These are phyloP conservation scores for Penicillium cataractarum DNA, from an alignment of 495 filamentous ascomycete species.

Conservation along the genomic window DNA sequence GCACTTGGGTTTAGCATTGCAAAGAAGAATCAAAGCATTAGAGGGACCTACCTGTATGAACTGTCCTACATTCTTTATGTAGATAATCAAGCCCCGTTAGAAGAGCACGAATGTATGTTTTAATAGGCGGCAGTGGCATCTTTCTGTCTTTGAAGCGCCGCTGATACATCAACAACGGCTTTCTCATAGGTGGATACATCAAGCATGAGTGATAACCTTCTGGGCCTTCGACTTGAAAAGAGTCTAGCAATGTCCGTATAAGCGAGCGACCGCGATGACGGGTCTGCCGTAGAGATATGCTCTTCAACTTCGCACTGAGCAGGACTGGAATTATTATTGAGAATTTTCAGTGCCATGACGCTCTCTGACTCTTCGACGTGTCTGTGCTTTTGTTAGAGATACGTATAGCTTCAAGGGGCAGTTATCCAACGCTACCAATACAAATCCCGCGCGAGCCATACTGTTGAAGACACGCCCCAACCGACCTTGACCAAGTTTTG, in stretches of 20 bases:
- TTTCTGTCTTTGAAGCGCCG: constrained; percentile 33
- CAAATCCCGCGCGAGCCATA: constrained; percentile 47
- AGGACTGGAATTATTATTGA: constrained; percentile 33
- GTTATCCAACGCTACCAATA: constrained; percentile 30
- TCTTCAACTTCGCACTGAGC: constrained; percentile 42
- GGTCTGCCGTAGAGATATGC: constrained; percentile 37
- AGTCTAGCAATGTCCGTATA: constrained; percentile 30
- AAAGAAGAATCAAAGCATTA: constrained; percentile 20
- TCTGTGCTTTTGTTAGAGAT: constrained; percentile 35
- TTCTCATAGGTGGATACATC: constrained; percentile 46
- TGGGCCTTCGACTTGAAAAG: constrained; percentile 34
- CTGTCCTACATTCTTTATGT: constrained; percentile 42
- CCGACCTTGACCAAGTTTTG: constrained; percentile 47
- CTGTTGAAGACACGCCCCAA: constrained; percentile 46
- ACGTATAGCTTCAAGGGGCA: constrained; percentile 23
- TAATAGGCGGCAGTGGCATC: constrained; percentile 38
- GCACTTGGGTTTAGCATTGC: constrained; percentile 28
- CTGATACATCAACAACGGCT: constrained; percentile 40
- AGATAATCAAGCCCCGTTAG: constrained; percentile 52
- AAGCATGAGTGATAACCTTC: constrained; percentile 39
- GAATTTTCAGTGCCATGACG: constrained; percentile 48
- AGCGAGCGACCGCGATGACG: constrained; percentile 39
- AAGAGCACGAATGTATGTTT: constrained; percentile 44
- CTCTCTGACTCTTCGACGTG: constrained; percentile 38
- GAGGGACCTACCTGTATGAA: constrained; percentile 38